Conservation (phyloP, 2,329 filamentous ascomycete genomes). For the Cercospora sp. region DNA sequence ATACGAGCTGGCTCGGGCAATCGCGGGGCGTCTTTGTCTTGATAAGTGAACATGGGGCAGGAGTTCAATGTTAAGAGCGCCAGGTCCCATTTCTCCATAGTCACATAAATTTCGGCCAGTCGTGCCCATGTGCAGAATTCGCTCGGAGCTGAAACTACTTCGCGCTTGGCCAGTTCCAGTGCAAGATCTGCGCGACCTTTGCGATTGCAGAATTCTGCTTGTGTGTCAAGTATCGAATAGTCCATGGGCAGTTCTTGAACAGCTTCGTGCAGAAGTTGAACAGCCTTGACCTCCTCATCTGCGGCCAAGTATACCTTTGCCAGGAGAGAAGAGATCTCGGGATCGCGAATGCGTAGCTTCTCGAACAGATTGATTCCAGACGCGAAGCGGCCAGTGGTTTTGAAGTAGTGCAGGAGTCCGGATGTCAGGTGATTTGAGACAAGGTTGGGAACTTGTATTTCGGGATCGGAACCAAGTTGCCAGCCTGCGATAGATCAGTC, state of each 20-base stretch:
- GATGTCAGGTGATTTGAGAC: slow-evolving; percentile 94
- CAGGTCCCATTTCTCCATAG: slow-evolving; percentile 94
- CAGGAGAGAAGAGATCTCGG: slow-evolving; percentile 90
- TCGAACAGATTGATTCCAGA: slow-evolving; percentile 98
- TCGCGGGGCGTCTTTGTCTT: slow-evolving; percentile 92
- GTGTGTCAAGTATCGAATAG: slow-evolving; percentile 91
- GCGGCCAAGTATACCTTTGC: slow-evolving; percentile 91
- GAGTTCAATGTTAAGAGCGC: slow-evolving; percentile 94
- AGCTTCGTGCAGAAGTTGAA: slow-evolving; percentile 82
- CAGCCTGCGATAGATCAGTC: slow-evolving; percentile 60
- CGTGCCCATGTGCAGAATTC: slow-evolving; percentile 97
- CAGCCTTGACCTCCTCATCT: slow-evolving; percentile 94
- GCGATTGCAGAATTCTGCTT: slow-evolving; percentile 85
- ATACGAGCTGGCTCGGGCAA: slow-evolving; percentile 93
- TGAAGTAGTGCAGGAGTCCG: slow-evolving; percentile 91
- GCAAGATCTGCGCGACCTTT: slow-evolving; percentile 88
- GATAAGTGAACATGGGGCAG: slow-evolving; percentile 99
- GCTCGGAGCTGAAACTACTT: slow-evolving; percentile 90
- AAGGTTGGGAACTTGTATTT: slow-evolving; percentile 95
- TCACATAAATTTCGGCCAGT: slow-evolving; percentile 88
- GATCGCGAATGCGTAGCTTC: slow-evolving; percentile 85
- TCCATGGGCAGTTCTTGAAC: slow-evolving; percentile 95
- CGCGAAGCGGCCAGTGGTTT: slow-evolving; percentile 89
- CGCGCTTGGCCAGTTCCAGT: slow-evolving; percentile 87
- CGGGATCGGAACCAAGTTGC: slow-evolving; percentile 93